Evolutionary conservation across 202 grass and related monocot genomes (phyloP), one percentile per base, ranked within the genome.

Genomic region (Brachypodium distachyon): DNA sequence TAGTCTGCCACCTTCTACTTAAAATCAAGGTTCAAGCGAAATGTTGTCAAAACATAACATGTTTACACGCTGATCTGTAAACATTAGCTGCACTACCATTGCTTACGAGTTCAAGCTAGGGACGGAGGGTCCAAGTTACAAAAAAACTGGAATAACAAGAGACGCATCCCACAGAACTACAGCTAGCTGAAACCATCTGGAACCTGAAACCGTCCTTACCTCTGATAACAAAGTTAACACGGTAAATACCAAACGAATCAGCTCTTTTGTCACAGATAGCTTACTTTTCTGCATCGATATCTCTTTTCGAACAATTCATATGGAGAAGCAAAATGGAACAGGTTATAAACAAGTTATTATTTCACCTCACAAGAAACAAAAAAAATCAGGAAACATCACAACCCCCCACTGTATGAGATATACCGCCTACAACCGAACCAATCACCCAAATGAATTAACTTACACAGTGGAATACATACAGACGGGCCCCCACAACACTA

Each of bases 371-470:
- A 47, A 73, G 44, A 70, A 72, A 54, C 83, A 29, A 70, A 8
- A 32, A 46, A 61, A 76, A 82, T 13, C 55, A 42, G 33, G 27
- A 81, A 77, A 53, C 76, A 54, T 61, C 67, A 80, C 74, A 71
- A 83, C 56, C 71, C 53, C 61, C 75, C 72, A 77, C 62, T 60
- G 62, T 76, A 51, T 57, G 56, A 22, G 52, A 64, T 62, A 79
- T 65, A 52, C 76, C 77, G 31, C 80, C 66, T 76, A 76, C 50
- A 55, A 67, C 80, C 73, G 73, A 92, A 78, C 56, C 66, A 81
- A 92, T 78, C 83, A 75, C 80, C 81, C 81, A 84, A 85, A 82
- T 49, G 68, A 87, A 88, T 83, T 87, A 83, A 73, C 77, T 85
- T 82, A 93, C 68, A 82, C 68, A 22, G 40, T 58, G 88, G 51